Conservation (phyloP, 129 eudicot genomes). For the Centella asiatica region DNA sequence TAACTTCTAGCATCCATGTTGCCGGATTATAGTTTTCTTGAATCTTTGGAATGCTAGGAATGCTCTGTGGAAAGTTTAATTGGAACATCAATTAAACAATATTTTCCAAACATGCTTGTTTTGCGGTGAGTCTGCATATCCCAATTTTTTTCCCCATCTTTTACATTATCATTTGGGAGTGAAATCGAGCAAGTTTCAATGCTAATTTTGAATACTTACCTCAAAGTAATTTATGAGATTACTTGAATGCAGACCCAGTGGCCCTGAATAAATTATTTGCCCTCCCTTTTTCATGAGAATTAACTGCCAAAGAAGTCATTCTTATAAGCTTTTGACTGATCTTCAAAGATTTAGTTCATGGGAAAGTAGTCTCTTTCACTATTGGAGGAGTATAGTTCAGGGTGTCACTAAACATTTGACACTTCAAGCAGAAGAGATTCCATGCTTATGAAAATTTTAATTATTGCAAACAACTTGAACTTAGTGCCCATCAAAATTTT, state of each 20-base stretch:
- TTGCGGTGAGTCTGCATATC: background rate
- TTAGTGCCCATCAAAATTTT: background rate
- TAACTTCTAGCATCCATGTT: slow-evolving; percentile 25
- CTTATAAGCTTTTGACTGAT: background rate
- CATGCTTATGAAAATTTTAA: background rate
- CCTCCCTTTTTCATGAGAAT: slow-evolving; percentile 38
- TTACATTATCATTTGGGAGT: background rate
- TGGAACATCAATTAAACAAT: background rate
- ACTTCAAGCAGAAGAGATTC: background rate
- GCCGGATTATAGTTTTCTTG: slow-evolving; percentile 20
- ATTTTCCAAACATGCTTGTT: background rate
- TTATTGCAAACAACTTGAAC: background rate
- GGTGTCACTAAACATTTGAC: background rate
- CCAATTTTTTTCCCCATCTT: background rate
- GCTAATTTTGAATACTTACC: slow-evolving; percentile 10
- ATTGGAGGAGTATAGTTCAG: background rate
- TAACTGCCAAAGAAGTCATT: background rate
- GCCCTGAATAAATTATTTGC: slow-evolving; percentile 33
- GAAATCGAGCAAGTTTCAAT: background rate
- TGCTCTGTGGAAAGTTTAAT: slow-evolving; percentile 1
- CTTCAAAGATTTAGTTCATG: too few species aligned
- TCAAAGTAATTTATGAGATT: slow-evolving; percentile 37
- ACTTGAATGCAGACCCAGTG: slow-evolving; percentile 31
- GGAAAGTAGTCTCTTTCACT: background rate
- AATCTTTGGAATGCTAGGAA: background rate